These are phyloP conservation scores for Naganishia vishniacii DNA, from an alignment of 768 basidiomycete species.

Conservation along the genomic window DNA sequence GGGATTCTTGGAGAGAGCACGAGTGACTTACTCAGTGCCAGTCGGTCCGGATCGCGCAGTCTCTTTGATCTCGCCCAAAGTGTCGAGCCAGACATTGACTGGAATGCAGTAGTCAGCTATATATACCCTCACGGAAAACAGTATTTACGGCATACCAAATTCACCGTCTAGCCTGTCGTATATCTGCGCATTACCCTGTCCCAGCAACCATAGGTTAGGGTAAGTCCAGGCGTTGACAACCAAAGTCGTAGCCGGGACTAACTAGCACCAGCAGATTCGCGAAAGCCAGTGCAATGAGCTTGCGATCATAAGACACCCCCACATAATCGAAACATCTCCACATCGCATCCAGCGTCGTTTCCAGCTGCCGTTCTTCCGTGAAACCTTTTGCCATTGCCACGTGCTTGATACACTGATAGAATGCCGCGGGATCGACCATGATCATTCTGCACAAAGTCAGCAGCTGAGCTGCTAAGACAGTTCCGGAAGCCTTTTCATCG, in stretches of 20 bases:
- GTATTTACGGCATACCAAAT: constrained; percentile 36
- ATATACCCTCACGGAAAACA: no score
- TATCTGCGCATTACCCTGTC: constrained; percentile 40
- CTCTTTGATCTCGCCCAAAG: constrained; percentile 41
- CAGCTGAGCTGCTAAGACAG: constrained; percentile 43
- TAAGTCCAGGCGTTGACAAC: background rate
- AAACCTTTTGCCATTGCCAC: constrained; percentile 26
- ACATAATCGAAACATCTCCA: constrained; percentile 48
- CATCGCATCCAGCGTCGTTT: constrained; percentile 43
- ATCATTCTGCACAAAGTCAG: constrained; percentile 40
- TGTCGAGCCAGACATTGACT: constrained; percentile 48
- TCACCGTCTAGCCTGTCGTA: constrained; percentile 45
- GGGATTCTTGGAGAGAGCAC: no score
- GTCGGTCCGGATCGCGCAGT: constrained; percentile 30
- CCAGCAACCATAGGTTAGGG: constrained; percentile 25
- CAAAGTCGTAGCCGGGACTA: background rate
- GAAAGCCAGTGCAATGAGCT: constrained; percentile 46
- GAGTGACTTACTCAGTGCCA: constrained; percentile 21
- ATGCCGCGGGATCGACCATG: constrained; percentile 36
- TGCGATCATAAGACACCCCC: constrained; percentile 40
- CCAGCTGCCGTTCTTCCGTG: constrained; percentile 37
- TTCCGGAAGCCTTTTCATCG: constrained; percentile 44
- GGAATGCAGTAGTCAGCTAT: background rate
- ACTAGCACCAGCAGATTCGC: constrained; percentile 38
- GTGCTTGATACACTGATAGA: constrained; percentile 36